Conservation (phyloP, 2,329 filamentous ascomycete species). For the Fusarium sp. region DNA sequence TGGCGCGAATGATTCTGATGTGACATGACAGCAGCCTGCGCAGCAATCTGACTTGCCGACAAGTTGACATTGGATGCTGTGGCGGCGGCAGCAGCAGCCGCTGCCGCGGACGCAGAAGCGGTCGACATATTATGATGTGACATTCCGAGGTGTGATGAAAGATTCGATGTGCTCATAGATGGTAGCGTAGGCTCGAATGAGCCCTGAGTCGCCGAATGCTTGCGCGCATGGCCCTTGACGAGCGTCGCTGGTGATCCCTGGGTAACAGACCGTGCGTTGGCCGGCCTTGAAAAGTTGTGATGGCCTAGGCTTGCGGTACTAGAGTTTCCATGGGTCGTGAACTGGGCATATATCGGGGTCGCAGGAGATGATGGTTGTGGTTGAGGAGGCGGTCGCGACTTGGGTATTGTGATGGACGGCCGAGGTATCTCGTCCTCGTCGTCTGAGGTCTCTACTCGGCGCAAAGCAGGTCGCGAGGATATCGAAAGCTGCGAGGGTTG, state of each 20-base stretch:
- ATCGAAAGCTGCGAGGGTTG: slow-evolving; percentile 43
- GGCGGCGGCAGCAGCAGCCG: slow-evolving; percentile 49
- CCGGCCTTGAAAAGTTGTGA: slow-evolving; percentile 67
- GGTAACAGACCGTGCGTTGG: slow-evolving; percentile 45
- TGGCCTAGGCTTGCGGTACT: slow-evolving; percentile 55
- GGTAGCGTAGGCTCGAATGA: slow-evolving; percentile 80
- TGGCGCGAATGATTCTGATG: slow-evolving; percentile 68
- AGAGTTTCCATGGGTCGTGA: slow-evolving; percentile 57
- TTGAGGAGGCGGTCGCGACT: slow-evolving; percentile 52
- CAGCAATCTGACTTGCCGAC: slow-evolving; percentile 80
- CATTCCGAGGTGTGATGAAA: slow-evolving; percentile 60
- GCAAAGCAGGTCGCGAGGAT: slow-evolving; percentile 47
- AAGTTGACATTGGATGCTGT: slow-evolving; percentile 52
- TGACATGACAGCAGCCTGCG: slow-evolving; percentile 78
- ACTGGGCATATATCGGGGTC: slow-evolving; percentile 60
- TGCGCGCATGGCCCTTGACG: slow-evolving; percentile 63
- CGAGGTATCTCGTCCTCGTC: slow-evolving; percentile 38
- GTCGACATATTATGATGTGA: slow-evolving; percentile 45
- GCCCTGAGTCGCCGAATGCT: slow-evolving; percentile 78
- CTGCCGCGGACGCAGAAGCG: slow-evolving; percentile 27
- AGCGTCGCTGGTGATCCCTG: slow-evolving; percentile 45
- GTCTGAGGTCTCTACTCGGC: slow-evolving; percentile 45
- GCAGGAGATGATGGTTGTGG: slow-evolving; percentile 47
- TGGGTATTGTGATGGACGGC: slow-evolving; percentile 56
- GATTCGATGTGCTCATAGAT: slow-evolving; percentile 65